Conservation (phyloP, 257 asterid genomes). For the Solanum tarapatanum region DNA sequence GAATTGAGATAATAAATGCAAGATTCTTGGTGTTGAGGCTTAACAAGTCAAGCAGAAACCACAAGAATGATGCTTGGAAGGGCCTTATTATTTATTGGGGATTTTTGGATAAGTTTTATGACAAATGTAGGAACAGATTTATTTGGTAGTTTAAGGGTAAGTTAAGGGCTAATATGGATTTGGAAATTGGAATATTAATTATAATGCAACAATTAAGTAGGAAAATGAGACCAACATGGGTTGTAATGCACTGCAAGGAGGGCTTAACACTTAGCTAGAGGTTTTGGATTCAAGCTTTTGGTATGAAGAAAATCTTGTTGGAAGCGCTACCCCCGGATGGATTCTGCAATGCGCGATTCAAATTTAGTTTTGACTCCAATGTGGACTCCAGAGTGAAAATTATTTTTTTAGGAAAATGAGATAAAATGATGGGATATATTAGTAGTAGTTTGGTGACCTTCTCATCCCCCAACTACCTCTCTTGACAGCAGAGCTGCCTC, state of each 20-base stretch:
- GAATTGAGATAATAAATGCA: conserved; percentile 15
- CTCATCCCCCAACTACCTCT: conserved; percentile 42
- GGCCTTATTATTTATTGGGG: background rate
- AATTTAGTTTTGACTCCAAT: no score
- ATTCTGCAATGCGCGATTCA: rapidly evolving
- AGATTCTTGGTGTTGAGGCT: conserved; percentile 21
- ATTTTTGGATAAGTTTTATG: background rate
- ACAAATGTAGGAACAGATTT: background rate
- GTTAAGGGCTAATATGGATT: conserved; percentile 3
- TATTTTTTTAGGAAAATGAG: no score
- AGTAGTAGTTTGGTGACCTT: conserved; percentile 40
- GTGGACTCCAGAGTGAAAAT: no score
- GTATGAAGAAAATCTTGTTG: no score
- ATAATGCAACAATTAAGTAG: conserved; percentile 1
- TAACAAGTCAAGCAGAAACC: conserved; percentile 22
- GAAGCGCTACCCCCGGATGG: rapidly evolving
- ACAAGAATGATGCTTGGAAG: background rate
- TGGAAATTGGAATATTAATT: background rate
- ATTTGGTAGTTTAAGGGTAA: background rate
- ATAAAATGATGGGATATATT: background rate
- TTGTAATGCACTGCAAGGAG: no score
- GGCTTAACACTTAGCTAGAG: background rate
- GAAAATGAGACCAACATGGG: background rate
- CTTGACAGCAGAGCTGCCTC: conserved; percentile 32
- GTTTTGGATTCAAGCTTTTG: rapidly evolving